Conservation (phyloP, 495 filamentous ascomycete genomes). For the Penicillium simplicissimum region DNA sequence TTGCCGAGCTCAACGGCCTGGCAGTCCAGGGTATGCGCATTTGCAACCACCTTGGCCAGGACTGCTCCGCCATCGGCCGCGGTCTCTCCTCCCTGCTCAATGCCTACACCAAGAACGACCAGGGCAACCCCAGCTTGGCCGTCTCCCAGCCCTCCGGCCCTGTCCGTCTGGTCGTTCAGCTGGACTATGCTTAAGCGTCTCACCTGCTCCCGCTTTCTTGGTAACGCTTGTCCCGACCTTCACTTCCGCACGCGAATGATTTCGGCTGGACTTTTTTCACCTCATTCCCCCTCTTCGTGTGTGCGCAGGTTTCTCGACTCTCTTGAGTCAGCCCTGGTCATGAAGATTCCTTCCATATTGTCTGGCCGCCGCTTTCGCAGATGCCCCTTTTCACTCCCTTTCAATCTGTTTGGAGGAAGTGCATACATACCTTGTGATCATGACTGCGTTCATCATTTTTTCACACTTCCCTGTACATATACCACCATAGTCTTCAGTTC, state of each 20-base stretch:
- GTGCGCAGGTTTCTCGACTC: no score
- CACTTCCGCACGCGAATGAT: background rate
- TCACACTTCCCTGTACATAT: conserved; percentile 36
- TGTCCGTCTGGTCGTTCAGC: conserved; percentile 37
- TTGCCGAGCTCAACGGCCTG: conserved; percentile 33
- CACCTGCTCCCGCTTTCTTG: no score
- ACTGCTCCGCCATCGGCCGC: conserved; percentile 40
- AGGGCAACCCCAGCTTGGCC: no score
- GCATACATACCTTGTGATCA: conserved; percentile 25
- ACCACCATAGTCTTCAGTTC: conserved; percentile 26
- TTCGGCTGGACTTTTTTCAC: conserved; percentile 15
- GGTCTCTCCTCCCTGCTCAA: conserved; percentile 26
- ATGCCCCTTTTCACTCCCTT: conserved; percentile 12
- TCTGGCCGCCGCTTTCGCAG: conserved; percentile 11
- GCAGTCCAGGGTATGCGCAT: conserved; percentile 46
- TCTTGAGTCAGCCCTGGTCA: background rate
- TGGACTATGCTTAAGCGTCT: conserved; percentile 32
- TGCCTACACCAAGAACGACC: conserved; percentile 33
- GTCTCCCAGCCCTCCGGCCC: no score
- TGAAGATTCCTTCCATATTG: background rate
- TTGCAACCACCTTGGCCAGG: conserved; percentile 31
- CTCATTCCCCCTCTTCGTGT: conserved; percentile 15
- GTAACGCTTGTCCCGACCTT: no score
- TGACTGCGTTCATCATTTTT: conserved; percentile 20
- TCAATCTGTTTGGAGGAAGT: conserved; percentile 4